Evolutionary conservation across 495 filamentous ascomycete genomes (phyloP), one percentile per base, ranked within the genome.

Genomic region (Aspergillus incahuasiensis): DNA sequence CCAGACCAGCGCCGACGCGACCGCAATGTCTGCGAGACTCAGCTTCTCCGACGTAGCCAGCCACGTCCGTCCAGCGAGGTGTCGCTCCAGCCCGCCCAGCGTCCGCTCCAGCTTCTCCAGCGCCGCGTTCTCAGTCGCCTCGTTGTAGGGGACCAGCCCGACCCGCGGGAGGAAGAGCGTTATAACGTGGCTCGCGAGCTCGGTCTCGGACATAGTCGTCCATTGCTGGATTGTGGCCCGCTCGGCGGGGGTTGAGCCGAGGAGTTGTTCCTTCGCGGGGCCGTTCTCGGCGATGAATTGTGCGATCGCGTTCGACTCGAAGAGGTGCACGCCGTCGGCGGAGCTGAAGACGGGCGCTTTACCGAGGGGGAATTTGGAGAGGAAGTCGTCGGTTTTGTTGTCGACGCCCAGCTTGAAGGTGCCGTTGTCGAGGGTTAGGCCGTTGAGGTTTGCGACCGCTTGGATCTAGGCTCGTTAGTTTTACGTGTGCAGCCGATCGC

Each of bases 351-450:
- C 76, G 38, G 83, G 83, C 18, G 83, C 77, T 55, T 84, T 85
- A 66, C 82, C 83, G 20, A 79, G 52, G 15, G 82, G 82, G 70
- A 85, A 86, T 62, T 85, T 86, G 71, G 79, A 58, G 21, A 81
- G 67, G 71, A 76, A 84, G 2, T 77, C 76, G 6, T 76, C 73
- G 15, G 70, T 68, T 15, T 56, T 57, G 71, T 83, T 85, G 63
- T 73, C 79, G 20, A 71, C 67, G 57, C 65, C 60, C 56, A 74
- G 64, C 46, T 52, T 52, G 67, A 81, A 84, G 49, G 64, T 67
- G 15, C 73, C 69, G 24, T 70, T 20, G 12, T 65, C 52, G 16
- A 85, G 21, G 18, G 74, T 66, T 49, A 83, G 72, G 58, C 71
- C 73, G 60, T 81, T 84, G 52, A 83, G 22, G 52, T 76, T 78